Evolutionary conservation across 805 yeast genomes (phyloP), one percentile per base, ranked within the genome.

Genomic region (Hanseniaspora lachancei): DNA sequence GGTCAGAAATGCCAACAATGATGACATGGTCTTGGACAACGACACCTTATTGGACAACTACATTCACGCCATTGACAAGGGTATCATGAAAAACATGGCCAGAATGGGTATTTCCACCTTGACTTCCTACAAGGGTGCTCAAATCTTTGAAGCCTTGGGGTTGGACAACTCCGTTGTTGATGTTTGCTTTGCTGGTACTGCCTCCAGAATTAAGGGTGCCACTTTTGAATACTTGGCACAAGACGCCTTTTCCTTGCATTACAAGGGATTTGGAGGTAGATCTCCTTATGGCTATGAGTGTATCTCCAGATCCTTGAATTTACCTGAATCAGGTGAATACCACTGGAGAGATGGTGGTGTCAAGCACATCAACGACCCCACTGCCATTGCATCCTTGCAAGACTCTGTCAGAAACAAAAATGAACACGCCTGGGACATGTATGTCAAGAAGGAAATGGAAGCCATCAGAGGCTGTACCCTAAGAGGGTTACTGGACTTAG

Each of bases 321-420:
- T 93, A 59, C 95, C 96, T 34, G 97, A 91, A 71, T 79, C 89
- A 58, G 98, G 98, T 71, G 97, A 93, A 69, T 93, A 89, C 67
- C 95, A 93, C 71, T 91, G 96, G 95, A 82, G 98, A 74, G 97
- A 91, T 67, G 97, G 97, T 66, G 98, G 97, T 61, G 95, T 88
- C 65, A 83, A 91, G 57, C 97, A 93, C 69, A 80, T 93, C 59
- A 91, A 91, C 69, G 95, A 88, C 61, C 98, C 98, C 16, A 78
- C 86, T 36, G 96, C 97, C 20, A 85, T 91, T 70, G 97, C 97
- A 16, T 82, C 86, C 58, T 79, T 91, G 66, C 98, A 93, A 72
- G 97, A 91, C 69, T 96, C 97, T n/a, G 98, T 93, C 50, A 81
- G 95, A 66, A 91, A 91, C 76, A 89, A 91, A 73, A 91, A 93